A percentile compares a stretch with the other conserved stretches of the same genome.
These are phyloP conservation scores for Nadsonia fulvescens DNA, from an alignment of 805 yeast species.

Conservation along the genomic window DNA sequence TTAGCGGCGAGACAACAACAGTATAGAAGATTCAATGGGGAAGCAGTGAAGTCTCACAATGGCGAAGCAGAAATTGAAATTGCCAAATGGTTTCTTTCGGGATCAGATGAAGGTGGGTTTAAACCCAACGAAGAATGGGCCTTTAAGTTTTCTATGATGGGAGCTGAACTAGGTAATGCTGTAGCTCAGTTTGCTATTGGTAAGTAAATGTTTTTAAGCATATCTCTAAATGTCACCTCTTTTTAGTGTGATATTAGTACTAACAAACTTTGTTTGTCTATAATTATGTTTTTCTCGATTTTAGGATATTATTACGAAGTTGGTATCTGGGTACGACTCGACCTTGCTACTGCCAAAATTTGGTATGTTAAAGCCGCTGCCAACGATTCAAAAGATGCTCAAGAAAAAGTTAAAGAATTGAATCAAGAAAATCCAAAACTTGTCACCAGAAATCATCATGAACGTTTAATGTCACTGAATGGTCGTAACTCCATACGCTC, in stretches of 20 bases:
- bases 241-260: too few species aligned
- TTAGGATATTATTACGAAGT: conserved; percentile 51
- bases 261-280: too few species aligned
- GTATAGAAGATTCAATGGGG: conserved; percentile 11
- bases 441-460: too few species aligned
- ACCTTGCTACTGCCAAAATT: conserved; percentile 25
- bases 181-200: conserved; percentile 53
- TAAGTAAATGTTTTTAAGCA: too few species aligned
- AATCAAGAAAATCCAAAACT: too few species aligned
- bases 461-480: too few species aligned
- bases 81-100: conserved; percentile 50
- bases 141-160: conserved; percentile 43
- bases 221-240: too few species aligned
- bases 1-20: conserved; percentile 19
- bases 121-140: conserved; percentile 45
- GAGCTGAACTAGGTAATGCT: conserved; percentile 40
- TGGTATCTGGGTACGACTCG: conserved; percentile 37
- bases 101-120: conserved; percentile 36
- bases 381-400: conserved; percentile 26
- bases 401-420: conserved; percentile 13
- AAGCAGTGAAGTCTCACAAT: conserved; percentile 2
- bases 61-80: conserved; percentile 24
- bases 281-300: too few species aligned
- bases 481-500: too few species aligned
- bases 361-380: conserved; percentile 37